Conservation (phyloP, 2,329 filamentous ascomycete species). For the Westerdykella ornata region DNA sequence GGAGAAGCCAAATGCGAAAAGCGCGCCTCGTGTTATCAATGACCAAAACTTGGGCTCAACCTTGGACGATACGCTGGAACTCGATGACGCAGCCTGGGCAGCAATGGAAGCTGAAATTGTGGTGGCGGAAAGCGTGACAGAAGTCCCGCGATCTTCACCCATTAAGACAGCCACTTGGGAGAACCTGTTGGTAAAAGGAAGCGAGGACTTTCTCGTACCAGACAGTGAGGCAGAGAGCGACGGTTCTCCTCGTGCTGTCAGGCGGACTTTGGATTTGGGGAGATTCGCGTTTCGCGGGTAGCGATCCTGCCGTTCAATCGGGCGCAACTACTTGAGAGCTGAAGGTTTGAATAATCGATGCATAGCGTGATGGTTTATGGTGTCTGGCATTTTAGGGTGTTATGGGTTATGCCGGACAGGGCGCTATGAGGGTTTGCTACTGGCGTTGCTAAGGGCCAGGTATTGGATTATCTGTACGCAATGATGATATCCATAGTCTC, state of each 20-base stretch:
- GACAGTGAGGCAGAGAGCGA: slow-evolving; percentile 40
- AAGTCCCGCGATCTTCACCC: slow-evolving; percentile 10
- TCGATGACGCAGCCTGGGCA: slow-evolving; percentile 24
- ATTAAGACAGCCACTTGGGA: slow-evolving; percentile 8
- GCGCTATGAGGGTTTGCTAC: too few species aligned
- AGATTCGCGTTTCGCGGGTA: slow-evolving; percentile 32
- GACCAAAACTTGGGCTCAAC: not conserved
- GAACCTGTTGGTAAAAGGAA: slow-evolving; percentile 33
- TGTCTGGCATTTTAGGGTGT: too few species aligned
- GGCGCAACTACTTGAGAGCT: too few species aligned
- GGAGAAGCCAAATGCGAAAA: not conserved
- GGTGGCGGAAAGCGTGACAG: slow-evolving; percentile 18
- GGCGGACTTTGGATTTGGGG: slow-evolving; percentile 32
- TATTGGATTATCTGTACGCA: too few species aligned
- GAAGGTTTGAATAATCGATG: too few species aligned
- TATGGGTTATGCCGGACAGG: too few species aligned
- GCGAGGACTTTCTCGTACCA: slow-evolving; percentile 44
- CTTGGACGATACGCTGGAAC: not conserved
- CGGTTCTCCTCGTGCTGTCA: slow-evolving; percentile 23
- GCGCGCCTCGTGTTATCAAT: not conserved
- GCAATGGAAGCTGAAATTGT: slow-evolving; percentile 27
- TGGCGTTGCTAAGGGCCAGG: too few species aligned
- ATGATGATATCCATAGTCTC: too few species aligned
- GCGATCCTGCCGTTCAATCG: too few species aligned
- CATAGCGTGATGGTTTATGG: too few species aligned